Evolutionary conservation across 306 rosid genomes (phyloP), one percentile per base, ranked within the genome.

Genomic region (Luffa aegyptiaca): DNA sequence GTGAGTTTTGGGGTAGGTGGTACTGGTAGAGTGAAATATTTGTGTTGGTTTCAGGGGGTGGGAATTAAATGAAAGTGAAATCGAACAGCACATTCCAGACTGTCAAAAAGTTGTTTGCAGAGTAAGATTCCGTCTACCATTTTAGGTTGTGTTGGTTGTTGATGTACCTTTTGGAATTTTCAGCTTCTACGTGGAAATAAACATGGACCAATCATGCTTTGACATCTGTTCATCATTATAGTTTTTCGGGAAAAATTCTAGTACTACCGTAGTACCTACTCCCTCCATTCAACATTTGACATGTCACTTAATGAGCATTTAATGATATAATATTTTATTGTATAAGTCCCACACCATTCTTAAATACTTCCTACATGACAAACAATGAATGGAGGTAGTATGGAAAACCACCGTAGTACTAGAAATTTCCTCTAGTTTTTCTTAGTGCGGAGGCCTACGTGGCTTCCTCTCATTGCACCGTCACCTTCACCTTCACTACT

Each of bases 31-130:
- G 14, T 10, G 52, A 48, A 48, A 33, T 33, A 63, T 35, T 64
- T 46, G 76, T 41, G 76, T 41, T 41, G 76, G 11, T 11, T 45
- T 14, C 18, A 18, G 17, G 26, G 76, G 36, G 56, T 45, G 37
- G 37, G 39, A 72, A 45, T 72, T 72, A 26, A 72, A 42, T 72
- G 58, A 48, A 46, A 49, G 42, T 72, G 20, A 48, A 45, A 72
- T 21, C 58, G 5, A 72, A n/a, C 77, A 46, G 58, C 77, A 46
- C 77, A 71, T 71, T 71, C 58, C 77, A 72, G 77, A 72, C 58
- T 72, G 77, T 72, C 58, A 46, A 64, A 31, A 33, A 10, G n/a
- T 21, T 9, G 18, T 21, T 59, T 59, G 8, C 59, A 6, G 36
- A 61, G 9, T 42, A n/a, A n/a, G 56, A 70, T 70, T 70, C 56